Evolutionary conservation across 2,329 filamentous ascomycete genomes (phyloP), one percentile per base, ranked within the genome.

Genomic region (Aspergillus niger): DNA sequence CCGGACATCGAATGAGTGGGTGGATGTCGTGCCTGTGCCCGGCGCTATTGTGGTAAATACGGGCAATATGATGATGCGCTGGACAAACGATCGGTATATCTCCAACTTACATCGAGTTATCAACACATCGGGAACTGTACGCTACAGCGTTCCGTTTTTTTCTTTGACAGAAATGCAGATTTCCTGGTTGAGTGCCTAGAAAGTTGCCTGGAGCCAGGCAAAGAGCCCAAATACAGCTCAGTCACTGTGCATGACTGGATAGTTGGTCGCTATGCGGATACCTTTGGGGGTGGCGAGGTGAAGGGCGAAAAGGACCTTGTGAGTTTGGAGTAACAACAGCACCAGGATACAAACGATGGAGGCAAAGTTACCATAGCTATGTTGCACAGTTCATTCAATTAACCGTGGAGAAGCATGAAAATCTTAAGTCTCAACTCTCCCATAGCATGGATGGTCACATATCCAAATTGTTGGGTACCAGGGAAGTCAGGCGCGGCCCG

Each of bases 21-120:
- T 78, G 10, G 66, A 75, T 56, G 80, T 82, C 0, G 70, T 75
- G 10, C 81, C 82, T 0, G 75, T 77, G 3, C 66, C 74, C 47
- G 80, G 77, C 26, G 82, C 81, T 1, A 81, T 80, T 47, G 82
- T 85, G 0, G 80, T 85, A 61, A 85, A 84, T 63, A 67, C 83
- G 15, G 82, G 81, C 30, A 81, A 85, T 62, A 76, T 84, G 65
- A 72, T 85, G 63, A 72, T 71, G 71, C 67, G 70, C 22, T 76
- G 74, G 70, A 69, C 67, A 10, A 76, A 74, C 55, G 72, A 74
- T 47, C 64, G 55, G 22, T 77, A 75, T 52, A 68, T 70, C 15
- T 71, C 68, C 11, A 75, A 73, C 39, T 43, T 74, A 11, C 74
- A 75, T 55, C 66, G 74, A 2, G 74, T 76, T 2, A 76, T 77